These are phyloP conservation scores for Durotheca rogersii DNA, from an alignment of 495 filamentous ascomycete genomes.

Conservation along the genomic window DNA sequence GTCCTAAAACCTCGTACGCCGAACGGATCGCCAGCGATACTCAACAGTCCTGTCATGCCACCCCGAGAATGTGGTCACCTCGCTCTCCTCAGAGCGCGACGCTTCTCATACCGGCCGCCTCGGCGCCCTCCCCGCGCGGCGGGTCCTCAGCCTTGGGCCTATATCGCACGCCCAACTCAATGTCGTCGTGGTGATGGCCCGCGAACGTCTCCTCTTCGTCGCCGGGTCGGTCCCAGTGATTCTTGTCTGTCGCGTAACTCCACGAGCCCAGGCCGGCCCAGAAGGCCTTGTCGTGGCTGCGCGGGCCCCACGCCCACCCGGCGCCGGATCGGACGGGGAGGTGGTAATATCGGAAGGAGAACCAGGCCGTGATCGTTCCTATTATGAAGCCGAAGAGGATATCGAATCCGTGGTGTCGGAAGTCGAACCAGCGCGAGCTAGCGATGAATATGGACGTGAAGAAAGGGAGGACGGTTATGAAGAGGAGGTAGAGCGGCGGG, in stretches of 20 bases:
- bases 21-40: background rate
- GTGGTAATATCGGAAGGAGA: conserved; percentile 60
- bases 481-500: conserved; percentile 65
- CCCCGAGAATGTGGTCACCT: background rate
- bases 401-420: conserved; percentile 86
- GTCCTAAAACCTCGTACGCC: background rate
- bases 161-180: conserved; percentile 32
- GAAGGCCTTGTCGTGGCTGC: conserved; percentile 55
- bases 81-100: conserved; percentile 4
- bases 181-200: conserved; percentile 22
- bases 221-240: conserved; percentile 37
- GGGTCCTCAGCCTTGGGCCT: conserved; percentile 20
- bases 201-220: conserved; percentile 40
- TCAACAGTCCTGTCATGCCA: background rate
- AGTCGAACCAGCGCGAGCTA: conserved; percentile 71
- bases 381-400: conserved; percentile 76
- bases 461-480: conserved; percentile 65
- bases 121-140: conserved; percentile 19
- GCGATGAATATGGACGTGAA: conserved; percentile 57
- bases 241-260: conserved; percentile 47
- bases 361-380: conserved; percentile 52
- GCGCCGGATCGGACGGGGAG: conserved; percentile 63
- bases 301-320: conserved; percentile 58
- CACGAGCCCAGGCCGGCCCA: conserved; percentile 62
- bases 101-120: background rate